Conservation (phyloP, 164 flowering plant species). For the Tetrastigma voinierianum region DNA sequence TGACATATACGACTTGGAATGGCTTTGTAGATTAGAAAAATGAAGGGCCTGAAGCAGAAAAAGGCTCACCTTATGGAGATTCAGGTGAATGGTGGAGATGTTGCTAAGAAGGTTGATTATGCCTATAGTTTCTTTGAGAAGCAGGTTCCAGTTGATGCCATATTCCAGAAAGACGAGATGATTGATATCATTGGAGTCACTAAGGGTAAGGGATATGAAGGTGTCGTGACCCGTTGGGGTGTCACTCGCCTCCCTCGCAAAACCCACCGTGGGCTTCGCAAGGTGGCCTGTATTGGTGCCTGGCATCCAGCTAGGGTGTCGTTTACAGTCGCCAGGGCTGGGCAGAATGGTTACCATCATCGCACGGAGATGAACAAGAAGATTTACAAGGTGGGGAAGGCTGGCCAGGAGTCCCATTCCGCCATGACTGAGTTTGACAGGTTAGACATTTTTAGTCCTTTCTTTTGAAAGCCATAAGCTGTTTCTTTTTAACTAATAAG, state of each 20-base stretch:
- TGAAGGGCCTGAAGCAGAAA: conserved; percentile 78
- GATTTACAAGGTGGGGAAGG: conserved; percentile 66
- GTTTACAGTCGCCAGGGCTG: conserved; percentile 73
- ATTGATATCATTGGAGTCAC: conserved; percentile 78
- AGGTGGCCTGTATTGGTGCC: conserved; percentile 81
- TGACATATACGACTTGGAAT: not conserved
- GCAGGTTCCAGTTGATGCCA: conserved; percentile 63
- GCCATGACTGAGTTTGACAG: conserved; percentile 67
- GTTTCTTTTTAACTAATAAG: not conserved
- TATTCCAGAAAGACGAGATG: conserved; percentile 83
- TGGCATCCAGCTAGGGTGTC: conserved; percentile 86
- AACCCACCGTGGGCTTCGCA: conserved; percentile 69
- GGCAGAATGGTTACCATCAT: conserved; percentile 78
- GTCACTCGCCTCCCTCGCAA: conserved; percentile 78
- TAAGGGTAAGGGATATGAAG: conserved; percentile 80
- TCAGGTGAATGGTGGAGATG: conserved; percentile 69
- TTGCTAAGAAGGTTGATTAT: conserved; percentile 65
- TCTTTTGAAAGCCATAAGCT: conserved; percentile 1
- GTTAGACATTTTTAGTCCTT: conserved; percentile 13
- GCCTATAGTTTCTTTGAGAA: conserved; percentile 72
- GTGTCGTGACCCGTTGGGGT: conserved; percentile 84
- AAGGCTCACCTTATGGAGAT: conserved; percentile 82
- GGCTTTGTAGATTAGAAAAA: conserved; percentile 49
- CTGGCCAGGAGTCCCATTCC: conserved; percentile 56
- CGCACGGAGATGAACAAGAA: conserved; percentile 79